Conservation (phyloP, 2,329 filamentous ascomycete genomes). For the Immersiporthe knoxdaviesiana region DNA sequence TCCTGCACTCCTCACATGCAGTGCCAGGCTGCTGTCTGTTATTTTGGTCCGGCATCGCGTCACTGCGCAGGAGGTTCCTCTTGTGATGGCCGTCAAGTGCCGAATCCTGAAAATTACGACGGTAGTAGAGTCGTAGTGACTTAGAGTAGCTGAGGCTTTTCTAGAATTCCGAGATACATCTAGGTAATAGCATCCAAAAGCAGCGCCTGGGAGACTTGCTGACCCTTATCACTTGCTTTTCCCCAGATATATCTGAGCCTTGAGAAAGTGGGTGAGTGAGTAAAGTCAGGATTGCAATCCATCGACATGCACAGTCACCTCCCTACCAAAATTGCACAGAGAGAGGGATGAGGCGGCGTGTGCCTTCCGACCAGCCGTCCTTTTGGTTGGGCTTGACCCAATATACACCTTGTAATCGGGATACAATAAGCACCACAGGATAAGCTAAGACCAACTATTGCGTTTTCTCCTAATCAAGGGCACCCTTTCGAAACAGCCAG, state of each 20-base stretch:
- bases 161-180: background rate
- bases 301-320: background rate
- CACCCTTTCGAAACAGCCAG: background rate
- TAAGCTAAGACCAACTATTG: background rate
- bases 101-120: background rate
- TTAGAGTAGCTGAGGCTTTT: background rate
- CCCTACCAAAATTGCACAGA: background rate
- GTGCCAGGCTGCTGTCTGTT: conserved; percentile 2
- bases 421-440: background rate
- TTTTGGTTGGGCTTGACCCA: background rate
- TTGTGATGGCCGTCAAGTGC: background rate
- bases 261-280: background rate
- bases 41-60: background rate
- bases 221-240: background rate
- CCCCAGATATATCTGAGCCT: background rate
- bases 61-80: background rate
- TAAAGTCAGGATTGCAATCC: background rate
- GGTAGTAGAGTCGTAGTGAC: background rate
- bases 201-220: background rate
- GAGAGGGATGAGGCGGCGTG: background rate
- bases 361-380: background rate
- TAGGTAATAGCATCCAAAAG: background rate
- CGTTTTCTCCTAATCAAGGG: background rate
- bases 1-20: conserved; percentile 21
- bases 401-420: background rate